A percentile compares a stretch with the other conserved stretches of the same genome.
Conservation (phyloP, 2,329 filamentous ascomycete species). For the Lasiodiplodia sp. region DNA sequence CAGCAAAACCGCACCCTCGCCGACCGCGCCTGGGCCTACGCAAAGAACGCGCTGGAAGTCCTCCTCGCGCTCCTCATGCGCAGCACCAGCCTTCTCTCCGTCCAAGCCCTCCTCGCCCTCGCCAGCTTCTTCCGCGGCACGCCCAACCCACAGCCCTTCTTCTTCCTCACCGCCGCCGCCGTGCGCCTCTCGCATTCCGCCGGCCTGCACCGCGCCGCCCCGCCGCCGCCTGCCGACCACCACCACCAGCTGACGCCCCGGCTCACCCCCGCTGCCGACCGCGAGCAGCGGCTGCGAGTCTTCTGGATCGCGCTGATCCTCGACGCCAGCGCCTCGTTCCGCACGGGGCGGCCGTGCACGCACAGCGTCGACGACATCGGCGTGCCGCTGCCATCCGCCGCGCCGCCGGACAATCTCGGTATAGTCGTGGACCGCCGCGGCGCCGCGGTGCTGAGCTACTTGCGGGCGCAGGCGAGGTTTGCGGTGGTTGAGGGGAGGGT, state of each 20-base stretch:
- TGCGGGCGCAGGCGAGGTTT: neutral
- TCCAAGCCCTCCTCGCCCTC: neutral
- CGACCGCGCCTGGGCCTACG: constrained; percentile 8
- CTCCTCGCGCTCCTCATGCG: neutral
- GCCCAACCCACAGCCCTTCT: constrained; percentile 9
- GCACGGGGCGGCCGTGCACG: constrained; percentile 9
- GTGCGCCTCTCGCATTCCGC: constrained; percentile 11
- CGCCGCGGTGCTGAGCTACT: neutral
- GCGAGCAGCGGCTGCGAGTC: constrained; percentile 15
- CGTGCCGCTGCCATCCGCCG: neutral
- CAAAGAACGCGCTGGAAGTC: constrained; percentile 14
- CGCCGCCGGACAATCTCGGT: constrained; percentile 9
- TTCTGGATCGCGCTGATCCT: constrained; percentile 17
- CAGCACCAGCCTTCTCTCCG: constrained; percentile 16
- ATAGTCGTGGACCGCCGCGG: neutral
- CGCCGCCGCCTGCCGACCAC: neutral
- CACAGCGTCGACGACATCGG: constrained; percentile 19
- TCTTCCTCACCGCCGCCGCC: constrained; percentile 20
- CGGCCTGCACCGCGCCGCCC: neutral
- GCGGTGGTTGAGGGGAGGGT: neutral
- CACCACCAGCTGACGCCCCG: too few relatives aligned
- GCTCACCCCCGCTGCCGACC: neutral
- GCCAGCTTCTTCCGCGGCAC: constrained; percentile 24
- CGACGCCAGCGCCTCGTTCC: constrained; percentile 1
- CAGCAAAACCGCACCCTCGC: neutral